Base-by-base conservation (phyloP, 2,329 filamentous ascomycete species). In the Arthroderma sp. region DNA sequence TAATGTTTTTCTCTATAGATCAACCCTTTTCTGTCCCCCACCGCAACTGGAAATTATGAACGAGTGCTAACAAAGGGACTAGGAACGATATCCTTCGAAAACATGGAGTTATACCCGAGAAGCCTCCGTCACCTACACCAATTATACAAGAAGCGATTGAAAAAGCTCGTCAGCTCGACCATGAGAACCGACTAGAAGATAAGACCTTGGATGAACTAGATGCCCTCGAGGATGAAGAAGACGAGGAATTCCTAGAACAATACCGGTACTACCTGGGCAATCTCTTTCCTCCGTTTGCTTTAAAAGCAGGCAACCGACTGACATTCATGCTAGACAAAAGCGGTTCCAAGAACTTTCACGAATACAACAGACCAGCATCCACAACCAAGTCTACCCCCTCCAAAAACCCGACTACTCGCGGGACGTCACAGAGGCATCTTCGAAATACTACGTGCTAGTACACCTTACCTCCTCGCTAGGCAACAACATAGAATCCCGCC, bases 81-180 rank as follows among this genome's bases (percentile, higher is more conserved):
- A 96, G 91, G 91, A 98, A 98, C 71, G 93, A 98, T 65, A 98
- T 98, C 67, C 84, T 98, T 58, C 88, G 93, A 65, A 94, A 95
- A 72, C 90, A 98, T 77, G 89, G 90, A 63, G 80, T 98, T 63
- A 97, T 98, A 61, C 93, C 93, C n/a, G 91, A 97, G 71, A 97
- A 95, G 70, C 90, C 91, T 0, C 90, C 91, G 2, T 95, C 91
- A 49, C 93, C 93, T 1, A 96, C 93, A 1, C 90, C 91, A 5
- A 85, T 95, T 76, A 96, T 98, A 66, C 87, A 98, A 74, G 91
- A 97, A 77, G 93, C 93, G 2, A 82, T 98, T 51, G 73, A 86
- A 19, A 88, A 95, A 75, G 93, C 88, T 11, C 82, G 87, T 59
- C 79, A 84, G 65, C 78, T 94, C 61, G 91, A 91, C 28, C 85